These are phyloP conservation scores for Sequoia sempervirens DNA, from an alignment of 75 land plant genomes.

Conservation along the genomic window DNA sequence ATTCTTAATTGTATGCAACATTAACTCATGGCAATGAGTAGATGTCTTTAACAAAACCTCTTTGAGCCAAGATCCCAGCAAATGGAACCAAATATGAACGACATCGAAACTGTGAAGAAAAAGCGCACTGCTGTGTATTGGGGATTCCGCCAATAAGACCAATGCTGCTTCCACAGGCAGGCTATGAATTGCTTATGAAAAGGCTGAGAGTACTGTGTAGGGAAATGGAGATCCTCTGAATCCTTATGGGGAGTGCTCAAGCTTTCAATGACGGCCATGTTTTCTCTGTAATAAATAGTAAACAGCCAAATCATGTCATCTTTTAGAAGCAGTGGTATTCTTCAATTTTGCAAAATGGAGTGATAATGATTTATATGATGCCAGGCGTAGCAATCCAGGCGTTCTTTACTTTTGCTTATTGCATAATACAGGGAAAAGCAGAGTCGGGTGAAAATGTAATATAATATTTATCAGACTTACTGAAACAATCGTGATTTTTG, in stretches of 20 bases:
- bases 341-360: neutral
- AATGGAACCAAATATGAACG: constrained; percentile 73
- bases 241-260: constrained; percentile 39
- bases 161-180: constrained; percentile 81
- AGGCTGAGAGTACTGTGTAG: constrained; percentile 54
- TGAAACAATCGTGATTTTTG: constrained; percentile 36
- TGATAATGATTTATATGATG: neutral
- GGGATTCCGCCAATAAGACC: constrained; percentile 83
- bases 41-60: constrained; percentile 29
- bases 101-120: constrained; percentile 62
- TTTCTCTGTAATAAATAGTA: constrained; percentile 30
- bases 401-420: neutral
- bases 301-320: neutral
- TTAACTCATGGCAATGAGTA: neutral
- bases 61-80: constrained; percentile 76
- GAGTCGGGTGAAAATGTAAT: neutral
- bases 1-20: neutral
- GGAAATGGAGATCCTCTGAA: constrained; percentile 58
- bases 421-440: neutral
- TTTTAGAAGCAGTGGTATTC: neutral
- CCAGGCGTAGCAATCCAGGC: neutral
- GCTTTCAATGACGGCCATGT: constrained; percentile 34
- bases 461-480: constrained; percentile 19
- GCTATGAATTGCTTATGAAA: constrained; percentile 43
- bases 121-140: constrained; percentile 76